phyloP scores from a whole-genome alignment of 2,329 filamentous ascomycete species.

The Trichoderma sp. region DNA sequence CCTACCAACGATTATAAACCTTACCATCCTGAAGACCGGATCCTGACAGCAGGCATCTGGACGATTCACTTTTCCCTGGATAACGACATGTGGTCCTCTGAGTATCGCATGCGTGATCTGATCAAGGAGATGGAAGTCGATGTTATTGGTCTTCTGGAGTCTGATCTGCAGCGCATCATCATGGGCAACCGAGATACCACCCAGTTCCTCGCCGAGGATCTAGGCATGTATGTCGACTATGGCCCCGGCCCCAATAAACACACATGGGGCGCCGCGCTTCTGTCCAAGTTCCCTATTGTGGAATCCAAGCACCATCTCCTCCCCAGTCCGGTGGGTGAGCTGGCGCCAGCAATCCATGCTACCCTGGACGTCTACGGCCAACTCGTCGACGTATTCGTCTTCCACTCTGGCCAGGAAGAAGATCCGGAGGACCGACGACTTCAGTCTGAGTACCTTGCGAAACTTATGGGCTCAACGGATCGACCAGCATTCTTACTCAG shows the following conservation, averaged over 20 bases:
- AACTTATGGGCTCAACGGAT: conserved; percentile 78
- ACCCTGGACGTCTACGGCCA: conserved; percentile 91
- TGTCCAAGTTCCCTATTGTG: conserved; percentile 96
- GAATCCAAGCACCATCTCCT: conserved; percentile 96
- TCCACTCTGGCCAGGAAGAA: conserved; percentile 98
- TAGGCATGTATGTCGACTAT: conserved; percentile 98
- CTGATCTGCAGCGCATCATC: conserved; percentile 93
- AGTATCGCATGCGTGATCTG: conserved; percentile 86
- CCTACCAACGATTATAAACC: conserved; percentile 88
- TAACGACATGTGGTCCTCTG: conserved; percentile 98
- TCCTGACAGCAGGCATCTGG: conserved; percentile 95
- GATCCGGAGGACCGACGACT: conserved; percentile 86
- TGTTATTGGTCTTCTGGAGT: conserved; percentile 90
- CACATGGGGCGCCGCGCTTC: conserved; percentile 89
- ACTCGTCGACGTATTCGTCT: conserved; percentile 89
- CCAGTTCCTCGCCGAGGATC: conserved; percentile 89
- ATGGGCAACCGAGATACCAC: conserved; percentile 98
- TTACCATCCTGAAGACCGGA: conserved; percentile 81
- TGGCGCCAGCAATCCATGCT: conserved; percentile 95
- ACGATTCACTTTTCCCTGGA: conserved; percentile 97
- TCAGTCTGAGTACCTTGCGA: conserved; percentile 80
- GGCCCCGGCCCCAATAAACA: conserved; percentile 98
- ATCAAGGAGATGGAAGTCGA: conserved; percentile 96
- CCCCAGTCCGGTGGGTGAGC: conserved; percentile 87
- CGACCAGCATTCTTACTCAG: conserved; percentile 82